These are phyloP conservation scores for Carex kokanica DNA, from an alignment of 176 grass and related monocot genomes.

Conservation along the genomic window DNA sequence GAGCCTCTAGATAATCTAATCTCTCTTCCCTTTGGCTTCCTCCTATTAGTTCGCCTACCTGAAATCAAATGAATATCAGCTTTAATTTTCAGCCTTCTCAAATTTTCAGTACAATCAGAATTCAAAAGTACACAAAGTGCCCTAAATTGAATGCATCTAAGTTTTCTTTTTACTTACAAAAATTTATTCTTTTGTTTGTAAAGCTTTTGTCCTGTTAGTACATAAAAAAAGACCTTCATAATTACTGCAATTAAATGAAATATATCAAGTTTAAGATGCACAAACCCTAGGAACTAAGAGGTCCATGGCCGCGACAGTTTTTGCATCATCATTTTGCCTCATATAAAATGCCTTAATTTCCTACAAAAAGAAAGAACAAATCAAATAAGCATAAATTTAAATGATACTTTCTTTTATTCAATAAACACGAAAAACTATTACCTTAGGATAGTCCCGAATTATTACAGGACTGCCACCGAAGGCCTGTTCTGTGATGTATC, in stretches of 20 bases:
- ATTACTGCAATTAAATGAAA: conserved; percentile 16
- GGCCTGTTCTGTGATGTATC: conserved; percentile 95
- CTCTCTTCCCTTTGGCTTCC: conserved; percentile 99
- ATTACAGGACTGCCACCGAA: conserved; percentile 89
- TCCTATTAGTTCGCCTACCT: conserved; percentile 96
- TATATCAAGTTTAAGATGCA: conserved; percentile 22
- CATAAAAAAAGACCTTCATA: not conserved
- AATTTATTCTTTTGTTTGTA: not conserved
- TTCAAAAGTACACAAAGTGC: not conserved
- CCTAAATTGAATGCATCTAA: not conserved
- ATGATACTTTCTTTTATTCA: not conserved
- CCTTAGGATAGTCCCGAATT: conserved; percentile 98
- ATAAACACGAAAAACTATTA: conserved; percentile 29
- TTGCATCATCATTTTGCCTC: conserved; percentile 91
- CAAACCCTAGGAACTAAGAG: conserved; percentile 87
- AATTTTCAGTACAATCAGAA: conserved; percentile 6
- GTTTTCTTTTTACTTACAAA: conserved; percentile 4
- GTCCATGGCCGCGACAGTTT: conserved; percentile 97
- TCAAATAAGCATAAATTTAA: not conserved
- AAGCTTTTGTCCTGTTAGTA: not conserved
- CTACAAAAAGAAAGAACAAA: conserved; percentile 35
- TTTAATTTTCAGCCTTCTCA: not conserved
- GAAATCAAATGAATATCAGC: conserved; percentile 23
- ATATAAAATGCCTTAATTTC: conserved; percentile 99
- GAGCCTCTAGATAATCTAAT: conserved; percentile 75